Base-by-base conservation (phyloP, 2,329 filamentous ascomycete genomes). In the Diaporthe batatas region DNA sequence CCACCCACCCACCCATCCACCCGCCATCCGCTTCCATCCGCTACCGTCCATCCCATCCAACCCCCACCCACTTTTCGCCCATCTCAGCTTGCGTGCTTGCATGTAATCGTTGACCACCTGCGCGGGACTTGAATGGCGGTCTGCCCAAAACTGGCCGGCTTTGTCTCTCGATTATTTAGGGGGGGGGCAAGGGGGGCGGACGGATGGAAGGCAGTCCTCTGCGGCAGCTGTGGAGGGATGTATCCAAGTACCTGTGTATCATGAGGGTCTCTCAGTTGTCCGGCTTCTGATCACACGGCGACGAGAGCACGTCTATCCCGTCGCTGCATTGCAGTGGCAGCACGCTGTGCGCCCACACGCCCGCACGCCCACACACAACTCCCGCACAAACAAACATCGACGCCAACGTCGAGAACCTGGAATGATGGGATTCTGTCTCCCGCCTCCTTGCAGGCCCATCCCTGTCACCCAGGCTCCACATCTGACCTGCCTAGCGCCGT, bases 401-500 rank as follows among this genome's bases (percentile, higher is more conserved):
- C 44, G 34, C 62, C 44, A 53, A 39, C 62, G 47, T 67, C 62
- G 53, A 67, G 62, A 67, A 67, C 62, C 62, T 67, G 62, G 62
- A 67, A 67, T 67, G 62, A 67, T 67, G 62, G 47, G 34, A 70
- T 70, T 62, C 44, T 34, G 55, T 70, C 68, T 39, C 44, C 55
- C 49, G 57, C 68, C 68, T 53, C 34, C 36, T 23, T 62, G 55
- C 55, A 70, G 68, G 68, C 55, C 36, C 3, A 44, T 12, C 68
- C 68, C n/a, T 70, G 68, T 54, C 68, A 5, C 1, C 18, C 5
- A 18, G 34, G 34, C 44, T 29, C 57, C 58, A 57, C n/a, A 58
- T 53, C 55, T 62, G 68, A 58, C 57, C 68, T 70, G 55, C 58
- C 68, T 70, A 70, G 68, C 55, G 55, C 55, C 32, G 58, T 53